phyloP scores from a whole-genome alignment of 768 basidiomycete species.

The Cubamyces lactineus region DNA sequence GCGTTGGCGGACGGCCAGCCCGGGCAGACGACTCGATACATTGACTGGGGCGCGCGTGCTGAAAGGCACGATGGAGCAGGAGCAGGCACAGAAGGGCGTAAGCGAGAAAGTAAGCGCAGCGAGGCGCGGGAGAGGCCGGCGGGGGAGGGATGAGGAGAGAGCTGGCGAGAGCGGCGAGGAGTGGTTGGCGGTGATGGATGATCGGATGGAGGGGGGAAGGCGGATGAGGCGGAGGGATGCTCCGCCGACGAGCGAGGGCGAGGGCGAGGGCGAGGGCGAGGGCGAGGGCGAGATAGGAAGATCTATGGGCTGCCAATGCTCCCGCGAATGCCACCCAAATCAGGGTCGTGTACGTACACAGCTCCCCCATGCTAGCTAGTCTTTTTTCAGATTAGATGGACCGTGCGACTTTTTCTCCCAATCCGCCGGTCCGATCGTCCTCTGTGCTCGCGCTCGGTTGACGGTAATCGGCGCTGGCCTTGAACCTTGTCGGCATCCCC shows the following conservation, averaged over 20 bases:
- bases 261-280: background rate
- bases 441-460: background rate
- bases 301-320: conserved; percentile 18
- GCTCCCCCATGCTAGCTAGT: conserved; percentile 22
- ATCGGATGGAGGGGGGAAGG: background rate
- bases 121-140: too few relatives aligned
- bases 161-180: too few relatives aligned
- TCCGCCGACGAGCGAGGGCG: background rate
- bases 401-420: conserved; percentile 15
- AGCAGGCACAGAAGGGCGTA: too few relatives aligned
- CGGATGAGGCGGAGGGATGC: background rate
- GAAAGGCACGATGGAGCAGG: too few relatives aligned
- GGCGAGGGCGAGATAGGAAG: conserved; percentile 12
- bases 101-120: too few relatives aligned
- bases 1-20: background rate
- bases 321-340: conserved; percentile 25
- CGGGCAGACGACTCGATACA: background rate
- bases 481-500: conserved; percentile 13
- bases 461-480: conserved; percentile 18
- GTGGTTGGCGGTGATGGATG: too few relatives aligned
- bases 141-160: too few relatives aligned
- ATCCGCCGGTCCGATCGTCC: conserved; percentile 22
- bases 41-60: background rate
- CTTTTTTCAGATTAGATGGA: conserved; percentile 27
- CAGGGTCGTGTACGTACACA: conserved; percentile 25